Evolutionary conservation across 306 rosid genomes (phyloP), one percentile per base, ranked within the genome.

Genomic region (Corylus avellana): DNA sequence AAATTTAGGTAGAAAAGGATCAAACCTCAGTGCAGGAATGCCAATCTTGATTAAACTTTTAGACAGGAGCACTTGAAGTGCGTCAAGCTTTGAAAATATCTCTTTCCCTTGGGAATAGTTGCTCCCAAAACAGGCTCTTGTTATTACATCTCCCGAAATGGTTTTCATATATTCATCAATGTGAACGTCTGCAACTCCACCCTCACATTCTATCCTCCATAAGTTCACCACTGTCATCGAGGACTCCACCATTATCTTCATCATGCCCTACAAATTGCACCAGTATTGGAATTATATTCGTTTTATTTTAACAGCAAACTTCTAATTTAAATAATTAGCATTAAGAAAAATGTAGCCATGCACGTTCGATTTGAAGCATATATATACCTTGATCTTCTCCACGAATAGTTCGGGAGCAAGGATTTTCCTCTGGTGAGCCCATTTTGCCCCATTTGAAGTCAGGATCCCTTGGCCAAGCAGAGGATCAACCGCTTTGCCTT

Each of bases 331-430:
- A 39, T 48, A 48, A 48, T 48, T 48, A 48, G 10, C 51, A 8
- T 48, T 48, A 7, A 39, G 44, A 39, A 39, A 39, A 39, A 39
- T 39, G 0, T 39, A 39, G 44, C 6, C 44, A 39, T 39, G 27
- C 0, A 57, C 20, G 22, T 61, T 3, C 20, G 39, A 61, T 4
- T 61, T 22, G 39, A 22, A 27, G 16, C 44, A 51, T 39, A 4
- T 50, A 22, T 17, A 12, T 81, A 86, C 92, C 89, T 88, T 88
- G 50, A 84, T 85, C 72, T 88, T 86, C 7, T 81, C 92, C 79
- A 82, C 71, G 85, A 79, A 86, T 4, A 88, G 75, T 42, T 86
- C 87, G 42, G 90, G 90, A 66, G 92, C 87, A 78, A 88, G 42
- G 54, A 86, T 17, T 25, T 82, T 84, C 73, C 90, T 87, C 66